Percentiles rank a stretch among this genome's conserved stretches.
Evolutionary conservation across 129 eudicot species (phyloP).

Genomic region (Artemisia argyi): DNA sequence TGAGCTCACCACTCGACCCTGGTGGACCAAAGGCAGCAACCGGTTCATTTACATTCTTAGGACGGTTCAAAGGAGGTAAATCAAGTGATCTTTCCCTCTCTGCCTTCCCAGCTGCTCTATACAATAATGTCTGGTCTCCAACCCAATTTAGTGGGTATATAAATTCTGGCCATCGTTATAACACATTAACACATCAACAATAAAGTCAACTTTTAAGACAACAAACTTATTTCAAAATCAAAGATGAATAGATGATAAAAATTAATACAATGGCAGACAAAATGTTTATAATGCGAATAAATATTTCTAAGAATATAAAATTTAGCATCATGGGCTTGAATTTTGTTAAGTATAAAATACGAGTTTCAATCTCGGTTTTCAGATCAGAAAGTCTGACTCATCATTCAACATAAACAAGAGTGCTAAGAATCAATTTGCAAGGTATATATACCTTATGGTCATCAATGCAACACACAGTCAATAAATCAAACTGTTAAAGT

Average conservation of each 20-base stretch:
- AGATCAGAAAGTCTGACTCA: too few species aligned
- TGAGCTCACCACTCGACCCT: slow-evolving; percentile 89
- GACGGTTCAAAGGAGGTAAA: slow-evolving; percentile 53
- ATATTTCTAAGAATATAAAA: too few species aligned
- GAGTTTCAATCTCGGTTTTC: too few species aligned
- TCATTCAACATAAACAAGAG: too few species aligned
- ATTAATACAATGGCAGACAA: not conserved
- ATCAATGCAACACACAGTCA: too few species aligned
- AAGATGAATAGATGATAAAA: not conserved
- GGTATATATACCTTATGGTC: too few species aligned
- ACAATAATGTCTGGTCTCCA: slow-evolving; percentile 58
- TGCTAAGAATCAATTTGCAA: too few species aligned
- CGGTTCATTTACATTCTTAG: slow-evolving; percentile 75
- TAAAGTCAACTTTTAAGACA: too few species aligned
- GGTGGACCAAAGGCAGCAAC: slow-evolving; percentile 95
- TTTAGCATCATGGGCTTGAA: too few species aligned
- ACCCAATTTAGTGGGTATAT: slow-evolving; percentile 89
- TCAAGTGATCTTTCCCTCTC: slow-evolving; percentile 69
- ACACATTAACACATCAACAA: slow-evolving; percentile 2
- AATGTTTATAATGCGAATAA: not conserved
- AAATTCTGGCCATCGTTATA: slow-evolving; percentile 9
- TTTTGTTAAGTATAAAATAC: too few species aligned
- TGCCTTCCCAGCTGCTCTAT: slow-evolving; percentile 56
- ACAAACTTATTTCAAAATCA: not conserved
- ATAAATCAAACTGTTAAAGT: too few species aligned